Evolutionary conservation across 345 rosid species (phyloP).

Genomic region (Hibiscus tridactylites): DNA sequence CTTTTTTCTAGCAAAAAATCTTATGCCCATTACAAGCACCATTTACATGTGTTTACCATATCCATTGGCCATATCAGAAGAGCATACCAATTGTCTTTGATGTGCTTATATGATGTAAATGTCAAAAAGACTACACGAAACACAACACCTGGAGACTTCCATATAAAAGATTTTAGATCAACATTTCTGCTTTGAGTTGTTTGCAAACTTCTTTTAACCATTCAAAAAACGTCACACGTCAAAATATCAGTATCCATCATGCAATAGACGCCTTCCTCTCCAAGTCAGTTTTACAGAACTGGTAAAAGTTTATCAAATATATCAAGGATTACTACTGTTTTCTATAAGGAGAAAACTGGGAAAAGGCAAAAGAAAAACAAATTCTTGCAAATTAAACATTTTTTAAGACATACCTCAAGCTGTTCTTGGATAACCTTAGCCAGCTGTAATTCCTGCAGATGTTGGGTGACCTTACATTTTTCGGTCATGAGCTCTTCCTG

Average conservation of each 20-base stretch:
- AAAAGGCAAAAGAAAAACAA: not conserved
- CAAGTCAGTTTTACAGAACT: not conserved
- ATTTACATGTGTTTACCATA: no score
- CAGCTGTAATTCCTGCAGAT: constrained; percentile 42
- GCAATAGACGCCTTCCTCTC: not conserved
- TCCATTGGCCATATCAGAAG: not conserved
- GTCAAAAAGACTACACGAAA: not conserved
- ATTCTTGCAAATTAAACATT: not conserved
- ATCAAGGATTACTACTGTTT: not conserved
- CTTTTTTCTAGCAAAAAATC: not conserved
- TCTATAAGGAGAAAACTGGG: not conserved
- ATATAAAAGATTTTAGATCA: not conserved
- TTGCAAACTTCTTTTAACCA: not conserved
- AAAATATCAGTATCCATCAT: not conserved
- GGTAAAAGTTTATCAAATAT: not conserved
- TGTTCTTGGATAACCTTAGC: constrained; percentile 41
- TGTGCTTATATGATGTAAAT: not conserved
- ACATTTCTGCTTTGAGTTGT: not conserved
- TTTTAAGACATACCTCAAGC: constrained; percentile 39
- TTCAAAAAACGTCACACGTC: not conserved
- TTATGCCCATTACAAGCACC: not conserved
- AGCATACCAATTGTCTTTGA: not conserved
- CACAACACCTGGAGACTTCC: not conserved
- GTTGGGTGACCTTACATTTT: constrained; percentile 41
- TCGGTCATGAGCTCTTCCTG: constrained; percentile 69